A percentile compares a stretch with the other conserved stretches of the same genome.
These are phyloP conservation scores for Martensiomyces pterosporus DNA, from an alignment of 192 early-diverging fungal species.

Conservation along the genomic window DNA sequence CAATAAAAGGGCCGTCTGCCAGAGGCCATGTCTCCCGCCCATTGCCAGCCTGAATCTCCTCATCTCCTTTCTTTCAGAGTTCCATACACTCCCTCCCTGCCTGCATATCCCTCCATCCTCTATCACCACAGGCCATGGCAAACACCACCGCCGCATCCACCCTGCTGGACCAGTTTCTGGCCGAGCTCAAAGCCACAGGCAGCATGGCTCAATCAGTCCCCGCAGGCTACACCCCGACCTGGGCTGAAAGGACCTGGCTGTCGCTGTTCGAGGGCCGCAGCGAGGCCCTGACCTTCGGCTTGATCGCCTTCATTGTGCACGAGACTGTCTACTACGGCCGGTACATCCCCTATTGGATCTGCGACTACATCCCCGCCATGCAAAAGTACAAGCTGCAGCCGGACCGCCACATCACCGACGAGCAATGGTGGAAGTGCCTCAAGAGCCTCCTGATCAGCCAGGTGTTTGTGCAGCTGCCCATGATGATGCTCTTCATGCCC, in stretches of 20 bases:
- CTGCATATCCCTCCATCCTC: no score
- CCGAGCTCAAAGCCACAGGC: constrained; percentile 22
- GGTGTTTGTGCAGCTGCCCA: constrained; percentile 62
- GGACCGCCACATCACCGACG: constrained; percentile 50
- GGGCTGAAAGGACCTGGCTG: constrained; percentile 59
- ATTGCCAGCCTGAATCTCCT: no score
- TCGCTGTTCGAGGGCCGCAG: constrained; percentile 63
- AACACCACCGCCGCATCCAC: constrained; percentile 4
- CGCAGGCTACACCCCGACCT: constrained; percentile 20
- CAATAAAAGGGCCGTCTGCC: no score
- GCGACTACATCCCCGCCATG: constrained; percentile 77
- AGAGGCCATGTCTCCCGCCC: no score
- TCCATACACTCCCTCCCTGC: no score
- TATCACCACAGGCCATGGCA: constrained; percentile 1
- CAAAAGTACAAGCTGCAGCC: constrained; percentile 72
- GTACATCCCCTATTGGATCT: constrained; percentile 75
- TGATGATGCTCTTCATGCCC: constrained; percentile 63
- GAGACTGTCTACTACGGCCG: constrained; percentile 88
- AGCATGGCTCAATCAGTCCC: constrained; percentile 9
- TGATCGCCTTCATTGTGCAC: constrained; percentile 78
- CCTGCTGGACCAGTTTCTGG: constrained; percentile 22
- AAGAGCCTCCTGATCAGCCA: constrained; percentile 60
- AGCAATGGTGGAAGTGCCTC: constrained; percentile 57
- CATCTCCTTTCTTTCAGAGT: no score
- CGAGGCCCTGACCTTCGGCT: constrained; percentile 61